These are phyloP conservation scores for Tetragonia tetragonoides DNA, from an alignment of 148 eudicot genomes.

Conservation along the genomic window DNA sequence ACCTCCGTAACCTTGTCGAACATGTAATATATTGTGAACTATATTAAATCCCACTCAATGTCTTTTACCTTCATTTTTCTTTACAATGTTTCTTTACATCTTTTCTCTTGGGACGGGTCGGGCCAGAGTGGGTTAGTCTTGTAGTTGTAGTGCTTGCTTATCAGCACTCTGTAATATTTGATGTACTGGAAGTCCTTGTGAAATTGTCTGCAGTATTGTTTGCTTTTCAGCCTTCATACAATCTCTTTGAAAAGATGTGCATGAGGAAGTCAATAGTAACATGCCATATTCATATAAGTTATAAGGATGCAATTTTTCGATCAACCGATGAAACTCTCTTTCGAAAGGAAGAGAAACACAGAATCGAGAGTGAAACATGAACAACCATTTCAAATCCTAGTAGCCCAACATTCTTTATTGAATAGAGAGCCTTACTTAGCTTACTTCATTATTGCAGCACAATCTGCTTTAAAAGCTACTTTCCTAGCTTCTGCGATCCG, in stretches of 20 bases:
- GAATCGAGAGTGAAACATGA: not conserved
- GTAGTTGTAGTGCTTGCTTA: not conserved
- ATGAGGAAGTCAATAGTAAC: not conserved
- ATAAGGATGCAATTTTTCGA: not conserved
- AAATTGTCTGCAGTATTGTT: not conserved
- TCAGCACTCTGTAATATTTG: not conserved
- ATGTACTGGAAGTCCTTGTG: conserved; percentile 1
- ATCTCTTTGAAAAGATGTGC: not conserved
- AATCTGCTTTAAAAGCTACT: conserved; percentile 69
- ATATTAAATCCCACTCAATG: not conserved
- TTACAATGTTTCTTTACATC: not conserved
- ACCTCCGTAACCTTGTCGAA: not conserved
- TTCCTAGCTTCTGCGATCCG: conserved; percentile 89
- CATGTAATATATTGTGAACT: not conserved
- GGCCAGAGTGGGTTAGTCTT: not conserved
- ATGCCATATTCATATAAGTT: not conserved
- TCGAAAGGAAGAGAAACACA: not conserved
- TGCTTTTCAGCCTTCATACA: not conserved
- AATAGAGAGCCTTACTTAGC: conserved; percentile 7
- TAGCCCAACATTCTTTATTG: not conserved
- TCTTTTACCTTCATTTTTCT: not conserved
- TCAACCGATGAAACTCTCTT: not conserved
- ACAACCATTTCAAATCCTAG: not conserved
- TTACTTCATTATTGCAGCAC: conserved; percentile 56
- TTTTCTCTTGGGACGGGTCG: not conserved